Percentiles rank a stretch among this genome's conserved stretches.
phyloP scores from a whole-genome alignment of 176 grass and related monocot species.

The Eleusine coracana region DNA sequence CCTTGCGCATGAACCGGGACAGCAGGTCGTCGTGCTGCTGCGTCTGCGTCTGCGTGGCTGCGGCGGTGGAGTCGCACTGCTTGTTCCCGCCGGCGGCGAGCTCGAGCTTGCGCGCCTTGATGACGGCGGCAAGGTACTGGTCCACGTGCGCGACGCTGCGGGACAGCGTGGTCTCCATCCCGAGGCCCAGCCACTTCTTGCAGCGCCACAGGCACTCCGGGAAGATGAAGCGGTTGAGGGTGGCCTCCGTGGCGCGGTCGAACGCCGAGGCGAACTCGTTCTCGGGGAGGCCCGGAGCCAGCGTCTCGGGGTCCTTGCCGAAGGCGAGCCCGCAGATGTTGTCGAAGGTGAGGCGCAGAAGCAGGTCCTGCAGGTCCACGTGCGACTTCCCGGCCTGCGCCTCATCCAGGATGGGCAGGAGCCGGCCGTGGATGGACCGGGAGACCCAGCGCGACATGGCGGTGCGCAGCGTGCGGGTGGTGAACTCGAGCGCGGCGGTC shows the following conservation, averaged over 20 bases:
- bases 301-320: constrained; percentile 92
- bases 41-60: too few relatives aligned
- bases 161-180: constrained; percentile 81
- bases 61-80: too few relatives aligned
- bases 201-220: constrained; percentile 87
- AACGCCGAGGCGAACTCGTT: constrained; percentile 86
- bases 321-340: constrained; percentile 95
- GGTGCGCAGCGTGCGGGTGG: constrained; percentile 77
- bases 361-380: constrained; percentile 91
- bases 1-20: constrained; percentile 92
- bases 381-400: constrained; percentile 18
- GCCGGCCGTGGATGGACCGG: constrained; percentile 74
- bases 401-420: constrained; percentile 73
- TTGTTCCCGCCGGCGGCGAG: constrained; percentile 17
- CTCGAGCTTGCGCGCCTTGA: constrained; percentile 85
- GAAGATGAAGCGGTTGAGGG: constrained; percentile 84
- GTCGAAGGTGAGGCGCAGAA: constrained; percentile 92
- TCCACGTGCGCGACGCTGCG: constrained; percentile 85
- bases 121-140: constrained; percentile 82
- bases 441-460: constrained; percentile 92
- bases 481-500: constrained; percentile 93
- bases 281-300: constrained; percentile 70
- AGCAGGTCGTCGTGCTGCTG: constrained; percentile 81
- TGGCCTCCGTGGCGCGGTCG: constrained; percentile 91
- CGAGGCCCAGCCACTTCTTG: constrained; percentile 86